A percentile compares a stretch with the other conserved stretches of the same genome.
phyloP scores from a whole-genome alignment of 2,329 filamentous ascomycete species.

The Aspergillus sp. region DNA sequence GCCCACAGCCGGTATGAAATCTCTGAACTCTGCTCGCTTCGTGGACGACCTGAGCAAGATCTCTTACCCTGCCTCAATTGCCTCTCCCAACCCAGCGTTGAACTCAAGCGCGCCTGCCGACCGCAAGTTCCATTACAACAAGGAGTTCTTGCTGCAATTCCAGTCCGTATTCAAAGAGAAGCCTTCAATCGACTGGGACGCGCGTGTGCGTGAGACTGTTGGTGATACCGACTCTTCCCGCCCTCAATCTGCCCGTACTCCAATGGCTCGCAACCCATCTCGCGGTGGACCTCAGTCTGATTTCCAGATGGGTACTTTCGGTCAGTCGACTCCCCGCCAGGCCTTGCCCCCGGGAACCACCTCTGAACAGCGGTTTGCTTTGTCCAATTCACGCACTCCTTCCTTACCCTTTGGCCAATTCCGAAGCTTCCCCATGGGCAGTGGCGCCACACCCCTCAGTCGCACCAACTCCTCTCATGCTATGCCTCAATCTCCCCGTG shows the following conservation, averaged over 20 bases:
- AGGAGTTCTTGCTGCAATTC: conserved; percentile 93
- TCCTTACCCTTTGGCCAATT: conserved; percentile 60
- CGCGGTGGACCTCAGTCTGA: conserved; percentile 51
- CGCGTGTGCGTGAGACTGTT: conserved; percentile 79
- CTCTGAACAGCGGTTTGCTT: conserved; percentile 72
- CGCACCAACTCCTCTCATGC: conserved; percentile 59
- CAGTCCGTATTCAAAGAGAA: conserved; percentile 95
- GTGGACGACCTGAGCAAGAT: conserved; percentile 75
- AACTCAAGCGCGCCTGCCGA: conserved; percentile 71
- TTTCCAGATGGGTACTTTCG: conserved; percentile 72
- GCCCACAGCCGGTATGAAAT: conserved; percentile 89
- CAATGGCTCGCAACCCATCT: conserved; percentile 53
- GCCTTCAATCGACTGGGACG: conserved; percentile 88
- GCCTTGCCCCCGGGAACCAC: conserved; percentile 74
- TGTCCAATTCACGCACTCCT: conserved; percentile 53
- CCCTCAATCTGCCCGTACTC: conserved; percentile 54
- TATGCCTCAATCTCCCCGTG: conserved; percentile 70
- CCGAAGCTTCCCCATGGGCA: conserved; percentile 63
- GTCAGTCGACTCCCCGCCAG: conserved; percentile 46
- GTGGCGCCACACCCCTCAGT: conserved; percentile 62
- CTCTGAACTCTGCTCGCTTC: conserved; percentile 87
- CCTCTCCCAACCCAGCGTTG: conserved; percentile 86
- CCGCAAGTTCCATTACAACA: conserved; percentile 91
- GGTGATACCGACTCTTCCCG: conserved; percentile 72
- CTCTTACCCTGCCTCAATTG: conserved; percentile 79